Evolutionary conservation across 2,329 filamentous ascomycete species (phyloP), one percentile per base, ranked within the genome.

Genomic region (Stemphylium lycopersici): DNA sequence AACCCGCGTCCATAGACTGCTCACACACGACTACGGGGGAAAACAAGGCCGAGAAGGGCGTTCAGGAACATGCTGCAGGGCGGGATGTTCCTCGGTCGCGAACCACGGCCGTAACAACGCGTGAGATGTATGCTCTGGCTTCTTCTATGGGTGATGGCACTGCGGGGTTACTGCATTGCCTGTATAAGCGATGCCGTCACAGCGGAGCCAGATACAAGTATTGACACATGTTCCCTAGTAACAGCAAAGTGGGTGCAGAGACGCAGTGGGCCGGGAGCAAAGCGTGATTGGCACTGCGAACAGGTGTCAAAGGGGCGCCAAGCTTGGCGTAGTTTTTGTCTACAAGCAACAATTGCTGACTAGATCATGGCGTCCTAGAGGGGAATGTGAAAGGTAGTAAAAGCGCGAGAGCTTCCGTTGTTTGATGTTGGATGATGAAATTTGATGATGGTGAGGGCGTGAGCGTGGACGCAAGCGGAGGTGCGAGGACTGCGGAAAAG

Each of bases 51-150:
- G 43, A 51, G 40, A 10, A 40, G 16, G 6, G 10, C 39, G 44
- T 41, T 24, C 57, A 58, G 57, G 50, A 44, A 58, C 56, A 56
- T 31, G 36, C 42, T 50, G 41, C 44, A 52, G 16, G 15, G 37
- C 32, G 37, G 16, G 7, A 16, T 18, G 32, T 18, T 18, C 38
- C 37, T 41, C 40, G 36, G 36, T 42, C 41, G 41, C 34, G 24
- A 26, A 33, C 24, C 34, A 16, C 34, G 20, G 20, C 49, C 31
- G 44, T 33, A 10, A 32, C 51, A 57, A 39, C 18, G 38, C 40
- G 43, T 34, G 15, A 40, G 34, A 10, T 29, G 40, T 40, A 18
- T 31, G 31, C 39, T 32, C 20, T n/a, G 20, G 16, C 15, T n/a
- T 24, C 12, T 33, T 24, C 16, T 15, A 29, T 41, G 46, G 24